Conservation (phyloP, 2,329 filamentous ascomycete genomes). For the Hypoxylon sp. region DNA sequence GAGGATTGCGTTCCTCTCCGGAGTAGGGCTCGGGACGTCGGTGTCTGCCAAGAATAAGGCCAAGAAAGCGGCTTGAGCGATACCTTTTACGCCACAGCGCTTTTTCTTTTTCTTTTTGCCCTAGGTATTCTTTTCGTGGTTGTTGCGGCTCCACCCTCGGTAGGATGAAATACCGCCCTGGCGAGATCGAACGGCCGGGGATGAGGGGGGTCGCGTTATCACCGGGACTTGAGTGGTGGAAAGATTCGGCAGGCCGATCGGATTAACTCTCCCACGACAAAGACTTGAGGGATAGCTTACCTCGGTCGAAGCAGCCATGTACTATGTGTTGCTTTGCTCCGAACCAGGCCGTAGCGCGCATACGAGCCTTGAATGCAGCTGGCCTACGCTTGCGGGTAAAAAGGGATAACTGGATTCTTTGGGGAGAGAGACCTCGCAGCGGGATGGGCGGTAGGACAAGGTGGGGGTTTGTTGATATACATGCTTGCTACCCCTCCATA, state of each 20-base stretch:
- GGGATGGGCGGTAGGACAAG: not conserved
- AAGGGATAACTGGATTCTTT: slow-evolving; percentile 2
- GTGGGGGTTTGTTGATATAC: slow-evolving; percentile 21
- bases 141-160: slow-evolving; percentile 20
- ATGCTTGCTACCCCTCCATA: slow-evolving; percentile 21
- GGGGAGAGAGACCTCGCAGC: not conserved
- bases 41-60: slow-evolving; percentile 34
- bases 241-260: slow-evolving; percentile 43
- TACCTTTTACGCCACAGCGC: not conserved
- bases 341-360: slow-evolving; percentile 2
- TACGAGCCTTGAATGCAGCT: not conserved
- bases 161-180: slow-evolving; percentile 30
- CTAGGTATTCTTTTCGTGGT: not conserved
- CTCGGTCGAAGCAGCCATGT: slow-evolving; percentile 14
- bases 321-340: slow-evolving; percentile 8
- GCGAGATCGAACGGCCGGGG: slow-evolving; percentile 10
- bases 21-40: slow-evolving; percentile 57
- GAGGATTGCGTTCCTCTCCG: slow-evolving; percentile 65
- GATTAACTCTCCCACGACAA: slow-evolving; percentile 33
- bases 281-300: too few relatives aligned
- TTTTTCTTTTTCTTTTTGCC: too few relatives aligned
- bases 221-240: slow-evolving; percentile 47
- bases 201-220: slow-evolving; percentile 20
- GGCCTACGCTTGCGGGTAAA: slow-evolving; percentile 21
- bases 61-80: slow-evolving; percentile 32